Base-by-base conservation (phyloP, 2,329 filamentous ascomycete species). In the Colletotrichum neosansevieriae region DNA sequence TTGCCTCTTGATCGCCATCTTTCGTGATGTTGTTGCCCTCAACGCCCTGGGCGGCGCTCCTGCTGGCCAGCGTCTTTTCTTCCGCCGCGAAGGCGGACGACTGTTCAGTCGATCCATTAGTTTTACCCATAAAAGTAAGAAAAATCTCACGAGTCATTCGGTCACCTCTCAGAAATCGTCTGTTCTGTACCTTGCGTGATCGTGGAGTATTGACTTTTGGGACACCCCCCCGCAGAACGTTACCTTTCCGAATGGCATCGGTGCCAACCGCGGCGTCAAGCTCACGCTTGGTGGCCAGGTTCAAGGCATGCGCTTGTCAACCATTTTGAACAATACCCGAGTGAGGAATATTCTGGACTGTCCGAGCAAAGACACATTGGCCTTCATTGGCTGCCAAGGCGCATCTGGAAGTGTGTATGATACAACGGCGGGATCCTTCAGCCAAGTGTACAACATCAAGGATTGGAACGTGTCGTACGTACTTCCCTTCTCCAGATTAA, bases 401-500 rank as follows among this genome's bases (percentile, higher is more conserved):
- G 44, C 67, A 6, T 70, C 67, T 6, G 67, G 67, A 13, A 70
- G 67, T 34, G 67, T 70, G 4, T 70, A 70, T 29, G 62, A 68
- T 51, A 68, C 63, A 5, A 57, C 67, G 3, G 56, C 42, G 29
- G 58, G 51, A 34, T 34, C 67, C 4, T 70, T 70, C 47, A 44
- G 6, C 44, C 58, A 68, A 44, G 67, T 68, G 1, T 51, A 51
- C 19, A 68, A 68, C 19, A 44, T 70, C 36, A 50, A 59, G 6
- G 58, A 68, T 45, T 70, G 67, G 67, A 70, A 70, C n/a, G 67
- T 68, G 9, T 68, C 67, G 67, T 70, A 58, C 6, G 67, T 44
- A 19, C 1, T 12, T 0, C 6, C 11, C 1, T 9, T 11, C 1
- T 12, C 19, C 6, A 21, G 9, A 4, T 10, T 4, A 12, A 7